phyloP scores from a whole-genome alignment of 2,329 filamentous ascomycete species.

The Penicillium sp. region DNA sequence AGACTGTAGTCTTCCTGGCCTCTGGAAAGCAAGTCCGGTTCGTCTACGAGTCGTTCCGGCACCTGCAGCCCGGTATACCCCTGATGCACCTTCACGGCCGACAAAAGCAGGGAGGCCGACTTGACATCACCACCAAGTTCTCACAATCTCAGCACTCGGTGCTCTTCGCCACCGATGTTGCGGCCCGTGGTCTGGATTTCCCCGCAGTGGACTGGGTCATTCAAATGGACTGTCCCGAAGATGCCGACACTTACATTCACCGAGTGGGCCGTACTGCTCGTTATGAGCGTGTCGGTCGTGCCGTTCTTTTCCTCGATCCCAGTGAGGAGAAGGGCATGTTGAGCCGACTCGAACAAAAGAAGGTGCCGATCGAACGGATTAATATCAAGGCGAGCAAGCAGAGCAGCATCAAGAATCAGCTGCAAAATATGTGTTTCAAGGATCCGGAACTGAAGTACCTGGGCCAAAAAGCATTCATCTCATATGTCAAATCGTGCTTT shows the following conservation, averaged over 20 bases:
- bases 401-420: slow-evolving; percentile 74
- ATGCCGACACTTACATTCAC: slow-evolving; percentile 97
- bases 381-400: slow-evolving; percentile 89
- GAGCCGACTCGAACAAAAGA: slow-evolving; percentile 78
- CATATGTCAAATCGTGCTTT: slow-evolving; percentile 80
- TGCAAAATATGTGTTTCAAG: slow-evolving; percentile 96
- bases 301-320: slow-evolving; percentile 87
- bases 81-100: slow-evolving; percentile 89
- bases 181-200: slow-evolving; percentile 91
- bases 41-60: slow-evolving; percentile 87
- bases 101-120: slow-evolving; percentile 83
- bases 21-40: slow-evolving; percentile 96
- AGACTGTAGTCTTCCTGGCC: slow-evolving; percentile 92
- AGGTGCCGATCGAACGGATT: slow-evolving; percentile 82
- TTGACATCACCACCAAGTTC: slow-evolving; percentile 86
- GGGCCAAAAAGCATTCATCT: slow-evolving; percentile 92
- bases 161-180: slow-evolving; percentile 92
- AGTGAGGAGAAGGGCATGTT: slow-evolving; percentile 93
- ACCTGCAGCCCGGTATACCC: slow-evolving; percentile 90
- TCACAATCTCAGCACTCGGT: slow-evolving; percentile 77
- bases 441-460: slow-evolving; percentile 91
- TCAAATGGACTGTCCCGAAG: slow-evolving; percentile 96
- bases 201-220: slow-evolving; percentile 98
- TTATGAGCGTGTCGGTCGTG: slow-evolving; percentile 81
- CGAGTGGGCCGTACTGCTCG: slow-evolving; percentile 92